Evolutionary conservation across 2,329 filamentous ascomycete species (phyloP), one percentile per base, ranked within the genome.

Genomic region (Plenodomus biglobosus): DNA sequence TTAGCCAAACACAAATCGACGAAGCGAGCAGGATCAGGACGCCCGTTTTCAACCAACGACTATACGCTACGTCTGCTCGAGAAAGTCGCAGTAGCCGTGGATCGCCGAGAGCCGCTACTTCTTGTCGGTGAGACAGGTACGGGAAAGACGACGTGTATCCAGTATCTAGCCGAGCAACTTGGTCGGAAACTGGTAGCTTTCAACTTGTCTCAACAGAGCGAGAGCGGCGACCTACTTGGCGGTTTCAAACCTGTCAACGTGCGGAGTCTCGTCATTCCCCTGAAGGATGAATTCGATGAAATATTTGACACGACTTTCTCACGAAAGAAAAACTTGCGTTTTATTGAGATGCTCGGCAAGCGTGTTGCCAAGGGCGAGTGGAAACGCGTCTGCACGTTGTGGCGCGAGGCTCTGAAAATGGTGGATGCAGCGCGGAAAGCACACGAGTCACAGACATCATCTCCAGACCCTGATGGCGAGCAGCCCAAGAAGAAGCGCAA

Each of bases 111-210:
- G 65, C 91, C 95, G 3, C 83, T 96, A 1, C 76, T 99, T 16
- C 83, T 99, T 21, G 94, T 99, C n/a, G 94, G 94, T 66, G 94
- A 99, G 75, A 99, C 94, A 7, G 94, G 94, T 76, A 96, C 96
- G 42, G 94, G 94, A 62, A 99, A 99, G 74, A 99, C 94, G 0
- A 96, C 94, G 0, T 88, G 94, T 20, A 86, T 99, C 13, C 94
- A 99, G 70, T 91, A 96, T 66, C 78, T 99, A 46, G 91, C 94
- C 0, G 85, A 88, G 48, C 82, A 87, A 3, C 80, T 96, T 21
- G 90, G 92, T 1, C 88, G 91, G 66, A 95, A 90, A 62, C 81
- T 99, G 11, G 88, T 91, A 0, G 90, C 92, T 2, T 91, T 99
- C 66, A 99, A 99, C 66, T 73, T 99, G 68, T 99, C 94, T 0